Base-by-base conservation (phyloP, 345 rosid genomes). In the Lepidium aucheri region DNA sequence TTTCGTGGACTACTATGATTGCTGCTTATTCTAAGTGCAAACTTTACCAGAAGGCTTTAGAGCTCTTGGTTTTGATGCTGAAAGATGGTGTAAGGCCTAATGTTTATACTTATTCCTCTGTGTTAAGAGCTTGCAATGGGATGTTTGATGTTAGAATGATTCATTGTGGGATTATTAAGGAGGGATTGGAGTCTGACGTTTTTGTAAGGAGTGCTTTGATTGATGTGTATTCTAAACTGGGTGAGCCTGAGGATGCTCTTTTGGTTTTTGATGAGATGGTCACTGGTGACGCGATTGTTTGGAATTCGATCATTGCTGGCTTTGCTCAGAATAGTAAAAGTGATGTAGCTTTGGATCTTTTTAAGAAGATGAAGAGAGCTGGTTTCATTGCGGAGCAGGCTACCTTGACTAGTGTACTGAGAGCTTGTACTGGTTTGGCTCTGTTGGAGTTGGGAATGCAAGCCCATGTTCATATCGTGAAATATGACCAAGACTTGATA, bases 1-100 rank as follows among this genome's bases (percentile, higher is more conserved):
- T 77, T 67, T 79, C 95, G 34, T 88, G 95, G 95, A 88, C 95
- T n/a, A 84, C 91, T 0, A 60, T 88, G 71, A 84, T 88, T 26
- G 77, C 90, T 28, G 91, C 86, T 62, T 85, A 73, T 11, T 60
- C 86, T n/a, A 71, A 63, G 65, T 58, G 53, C 1, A 79, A 63
- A 5, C 47, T 72, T 34, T 71, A 67, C 22, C 33, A 35, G 0
- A 77, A 70, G 67, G 83, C 77, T 6, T 36, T 74, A 15, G 47
- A 80, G 73, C 72, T 74, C 33, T 72, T 85, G 46, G 72, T 78
- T 60, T 30, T 67, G 56, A 88, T 86, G 92, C 61, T 77, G 12
- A 78, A 69, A 73, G 81, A 83, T 40, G 88, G 88, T 46, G 84
- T 81, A 36, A 64, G 64, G 24, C 92, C 92, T 3, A 84, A 86